Evolutionary conservation across 495 filamentous ascomycete species (phyloP), one percentile per base, ranked within the genome.

Genomic region (Penicillium coffeae): DNA sequence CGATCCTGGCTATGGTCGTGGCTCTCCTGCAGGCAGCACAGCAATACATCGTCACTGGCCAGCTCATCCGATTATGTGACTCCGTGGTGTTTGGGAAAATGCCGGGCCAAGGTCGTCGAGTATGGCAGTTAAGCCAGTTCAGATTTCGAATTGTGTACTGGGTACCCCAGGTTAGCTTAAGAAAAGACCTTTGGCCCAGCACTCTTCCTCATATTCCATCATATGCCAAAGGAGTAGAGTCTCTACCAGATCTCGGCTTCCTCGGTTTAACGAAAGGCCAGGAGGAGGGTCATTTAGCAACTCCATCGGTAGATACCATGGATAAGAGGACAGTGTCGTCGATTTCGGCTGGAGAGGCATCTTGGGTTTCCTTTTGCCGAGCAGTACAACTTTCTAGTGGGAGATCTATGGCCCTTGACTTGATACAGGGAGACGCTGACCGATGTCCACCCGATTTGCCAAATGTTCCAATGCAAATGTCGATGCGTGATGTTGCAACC

Each of bases 51-150:
- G 1, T 47, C 8, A 47, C 34, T 7, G 45, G 45, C 2, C 34
- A 38, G 34, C 45, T 47, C 12, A 47, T 47, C 35, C 45, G 45
- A 4, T 19, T 47, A 22, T 47, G 45, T n/a, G 45, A 47, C 20
- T 47, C 45, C 3, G 45, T 47, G 7, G 45, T 47, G 19, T 47
- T 37, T 39, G 45, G 45, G 1, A 47, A 47, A 27, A 47, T 47
- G 45, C 45, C 45, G 4, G 45, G 45, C 6, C 45, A 21, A 18
- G 45, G 45, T 25, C 45, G 21, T 13, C 34, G 45, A 12, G 45
- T 47, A 7, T 47, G 35, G 45, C 34, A 47, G 27, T 14, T 39
- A 14, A 37, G 20, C 20, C 45, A 47, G 21, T 35, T 47, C 45
- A 27, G 45, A 10, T 47, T 47, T 21, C 45, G 45, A 20, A 25